These are phyloP conservation scores for Cryomyces antarcticus DNA, from an alignment of 495 filamentous ascomycete genomes.

Conservation along the genomic window DNA sequence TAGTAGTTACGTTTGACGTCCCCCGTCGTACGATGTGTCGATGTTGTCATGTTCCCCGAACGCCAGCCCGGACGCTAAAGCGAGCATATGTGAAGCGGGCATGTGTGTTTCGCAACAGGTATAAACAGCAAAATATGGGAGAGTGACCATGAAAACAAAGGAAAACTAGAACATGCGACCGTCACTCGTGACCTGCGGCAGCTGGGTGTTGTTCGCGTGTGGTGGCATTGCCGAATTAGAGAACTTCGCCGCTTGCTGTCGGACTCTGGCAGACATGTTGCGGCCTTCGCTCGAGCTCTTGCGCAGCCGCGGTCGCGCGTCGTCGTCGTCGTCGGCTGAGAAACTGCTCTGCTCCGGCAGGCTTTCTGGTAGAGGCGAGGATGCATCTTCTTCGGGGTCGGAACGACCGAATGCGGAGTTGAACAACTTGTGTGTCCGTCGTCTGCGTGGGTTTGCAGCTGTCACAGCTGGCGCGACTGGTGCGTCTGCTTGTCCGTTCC, in stretches of 20 bases:
- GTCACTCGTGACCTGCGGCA: background rate
- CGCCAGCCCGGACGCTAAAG: no score
- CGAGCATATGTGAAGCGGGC: no score
- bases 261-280: background rate
- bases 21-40: no score
- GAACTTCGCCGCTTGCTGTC: no score
- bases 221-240: background rate
- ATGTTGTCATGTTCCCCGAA: no score
- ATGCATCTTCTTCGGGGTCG: background rate
- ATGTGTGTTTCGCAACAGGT: background rate
- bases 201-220: background rate
- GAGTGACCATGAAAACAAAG: no score
- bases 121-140: background rate
- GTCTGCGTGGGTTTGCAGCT: constrained; percentile 18
- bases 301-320: background rate
- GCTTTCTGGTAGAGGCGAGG: background rate
- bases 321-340: background rate
- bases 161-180: background rate
- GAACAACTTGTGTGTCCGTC: constrained; percentile 1
- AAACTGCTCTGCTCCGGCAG: background rate
- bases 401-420: background rate
- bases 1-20: no score
- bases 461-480: constrained; percentile 20
- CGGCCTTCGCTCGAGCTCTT: background rate
- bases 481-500: constrained; percentile 16